Evolutionary conservation across 1,284 basidiomycete genomes (phyloP), one percentile per base, ranked within the genome.

Genomic region (Cutaneotrichosporon curvatum): DNA sequence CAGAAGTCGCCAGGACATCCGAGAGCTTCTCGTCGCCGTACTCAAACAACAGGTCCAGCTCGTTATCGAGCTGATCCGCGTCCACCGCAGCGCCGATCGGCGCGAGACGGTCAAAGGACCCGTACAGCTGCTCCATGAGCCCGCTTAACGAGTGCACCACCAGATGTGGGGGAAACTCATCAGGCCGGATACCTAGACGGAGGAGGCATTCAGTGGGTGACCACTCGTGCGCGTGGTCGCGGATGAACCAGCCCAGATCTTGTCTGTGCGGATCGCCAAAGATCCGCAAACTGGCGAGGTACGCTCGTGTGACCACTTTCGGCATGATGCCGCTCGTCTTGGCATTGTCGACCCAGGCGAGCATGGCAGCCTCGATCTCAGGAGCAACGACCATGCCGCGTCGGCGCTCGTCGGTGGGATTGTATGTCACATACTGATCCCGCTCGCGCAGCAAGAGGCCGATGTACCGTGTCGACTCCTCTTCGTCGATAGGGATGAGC

Each of bases 401-500:
- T 10, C 35, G 45, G 11, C 55, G 43, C 20, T 59, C 53, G 2
- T 37, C 30, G 10, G 32, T 23, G 12, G 31, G 12, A 22, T 54
- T 47, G 43, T 54, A 57, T 21, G 37, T 41, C 5, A 56, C 37
- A 42, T 65, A 65, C 35, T 61, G 48, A 15, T 57, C 52, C 6
- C 60, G 45, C 45, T 67, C 65, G 5, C 62, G 60, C 4, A 58
- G 32, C 4, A 67, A 55, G 4, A 56, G 28, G 9, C 59, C 63
- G 20, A 57, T 41, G 45, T 64, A 59, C 2, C 36, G 31, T 10
- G 43, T 36, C 16, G 20, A 32, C 4, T 36, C 36, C 7, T 33
- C 37, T 11, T 46, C 48, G 4, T 35, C 31, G 4, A 42, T 16
- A 14, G 44, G 28, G 2, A 19, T 5, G 19, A 28, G 25, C 7